Percentiles rank a stretch among this genome's conserved stretches.
phyloP scores from a whole-genome alignment of 129 eudicot genomes.

The Logfia minima region DNA sequence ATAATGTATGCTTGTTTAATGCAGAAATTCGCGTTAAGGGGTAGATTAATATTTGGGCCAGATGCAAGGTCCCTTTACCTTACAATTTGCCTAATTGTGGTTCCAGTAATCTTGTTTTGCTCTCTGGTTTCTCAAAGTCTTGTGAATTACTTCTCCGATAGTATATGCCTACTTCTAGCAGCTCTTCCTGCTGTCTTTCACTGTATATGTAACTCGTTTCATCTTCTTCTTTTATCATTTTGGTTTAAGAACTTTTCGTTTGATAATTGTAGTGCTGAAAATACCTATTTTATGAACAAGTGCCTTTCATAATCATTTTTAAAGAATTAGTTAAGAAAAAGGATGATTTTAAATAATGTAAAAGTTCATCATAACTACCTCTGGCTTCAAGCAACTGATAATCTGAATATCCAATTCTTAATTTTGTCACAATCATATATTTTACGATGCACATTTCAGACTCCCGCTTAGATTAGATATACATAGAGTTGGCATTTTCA shows the following conservation, averaged over 20 bases:
- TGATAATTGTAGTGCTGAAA: background rate
- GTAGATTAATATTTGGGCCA: slow-evolving; percentile 62
- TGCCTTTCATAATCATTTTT: background rate
- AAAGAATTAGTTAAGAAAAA: too few species aligned
- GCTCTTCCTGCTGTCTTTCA: slow-evolving; percentile 37
- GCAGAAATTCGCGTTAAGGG: slow-evolving; percentile 52
- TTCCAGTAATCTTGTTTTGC: slow-evolving; percentile 54
- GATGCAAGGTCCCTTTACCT: slow-evolving; percentile 48
- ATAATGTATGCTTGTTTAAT: too few species aligned
- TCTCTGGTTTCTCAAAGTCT: slow-evolving; percentile 53
- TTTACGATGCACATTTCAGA: too few species aligned
- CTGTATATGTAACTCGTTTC: slow-evolving; percentile 48
- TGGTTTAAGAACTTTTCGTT: background rate
- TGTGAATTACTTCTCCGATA: slow-evolving; percentile 35
- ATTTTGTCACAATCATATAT: too few species aligned
- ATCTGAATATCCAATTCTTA: too few species aligned
- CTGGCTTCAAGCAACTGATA: too few species aligned
- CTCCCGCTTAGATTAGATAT: too few species aligned
- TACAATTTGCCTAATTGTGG: slow-evolving; percentile 46
- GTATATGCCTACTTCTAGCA: slow-evolving; percentile 36
- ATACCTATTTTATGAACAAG: background rate
- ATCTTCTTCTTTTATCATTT: background rate
- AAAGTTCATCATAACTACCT: too few species aligned
- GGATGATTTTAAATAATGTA: too few species aligned
- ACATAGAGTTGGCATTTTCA: too few species aligned